Percentiles rank a stretch among this genome's conserved stretches.
These are phyloP conservation scores for Eucalyptus sp. DNA, from an alignment of 345 rosid genomes.

Conservation along the genomic window DNA sequence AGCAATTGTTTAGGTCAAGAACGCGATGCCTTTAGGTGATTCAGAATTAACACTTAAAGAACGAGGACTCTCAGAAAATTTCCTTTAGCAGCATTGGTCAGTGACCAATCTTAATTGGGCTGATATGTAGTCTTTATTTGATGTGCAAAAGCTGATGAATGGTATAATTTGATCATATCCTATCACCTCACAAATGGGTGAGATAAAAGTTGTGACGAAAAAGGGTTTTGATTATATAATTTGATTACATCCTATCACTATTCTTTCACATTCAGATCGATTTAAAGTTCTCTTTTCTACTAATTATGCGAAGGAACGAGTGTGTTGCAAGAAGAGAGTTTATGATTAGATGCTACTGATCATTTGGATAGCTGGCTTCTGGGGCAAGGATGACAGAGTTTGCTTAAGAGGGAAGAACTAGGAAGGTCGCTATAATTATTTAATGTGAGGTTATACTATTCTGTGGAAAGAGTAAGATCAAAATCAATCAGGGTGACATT, in stretches of 20 bases:
- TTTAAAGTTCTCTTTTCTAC: not conserved
- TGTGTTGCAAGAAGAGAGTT: not conserved
- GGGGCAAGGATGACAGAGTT: not conserved
- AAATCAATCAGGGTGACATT: not conserved
- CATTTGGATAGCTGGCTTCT: not conserved
- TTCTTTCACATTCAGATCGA: not conserved
- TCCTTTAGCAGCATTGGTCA: not conserved
- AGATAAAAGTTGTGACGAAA: rapidly evolving
- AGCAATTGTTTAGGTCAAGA: too few relatives aligned
- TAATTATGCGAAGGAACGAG: not conserved
- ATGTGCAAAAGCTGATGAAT: not conserved
- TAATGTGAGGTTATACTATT: not conserved
- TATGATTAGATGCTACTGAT: not conserved
- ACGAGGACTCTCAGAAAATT: not conserved
- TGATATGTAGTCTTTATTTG: not conserved
- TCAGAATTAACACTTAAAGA: not conserved
- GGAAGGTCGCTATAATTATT: not conserved
- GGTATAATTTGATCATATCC: not conserved
- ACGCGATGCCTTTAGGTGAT: rapidly evolving
- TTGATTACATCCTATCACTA: not conserved
- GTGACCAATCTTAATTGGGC: not conserved
- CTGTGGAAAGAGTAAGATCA: not conserved
- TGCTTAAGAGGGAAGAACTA: not conserved
- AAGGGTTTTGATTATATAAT: too few relatives aligned
- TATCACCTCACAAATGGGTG: not conserved